Evolutionary conservation across 306 rosid genomes (phyloP).

Genomic region (Parietaria judaica): DNA sequence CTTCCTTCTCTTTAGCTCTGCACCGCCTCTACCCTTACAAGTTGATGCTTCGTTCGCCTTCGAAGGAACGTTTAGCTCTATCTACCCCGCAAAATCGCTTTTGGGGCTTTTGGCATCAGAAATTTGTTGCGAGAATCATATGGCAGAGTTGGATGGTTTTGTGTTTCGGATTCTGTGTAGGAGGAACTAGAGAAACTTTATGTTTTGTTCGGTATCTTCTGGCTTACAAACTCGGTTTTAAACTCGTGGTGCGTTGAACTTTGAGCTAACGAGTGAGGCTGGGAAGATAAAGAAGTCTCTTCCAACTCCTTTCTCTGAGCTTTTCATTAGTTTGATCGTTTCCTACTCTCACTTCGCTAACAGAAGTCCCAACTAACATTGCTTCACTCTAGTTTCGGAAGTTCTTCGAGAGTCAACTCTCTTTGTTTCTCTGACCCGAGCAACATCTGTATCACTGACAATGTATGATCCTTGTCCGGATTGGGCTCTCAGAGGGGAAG

Average conservation of each 20-base stretch:
- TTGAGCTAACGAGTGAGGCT: constrained; percentile 43
- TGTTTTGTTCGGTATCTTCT: constrained; percentile 31
- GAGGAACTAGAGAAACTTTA: constrained; percentile 44
- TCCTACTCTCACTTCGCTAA: constrained; percentile 35
- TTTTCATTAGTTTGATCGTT: constrained; percentile 42
- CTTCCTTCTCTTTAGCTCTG: constrained; percentile 68
- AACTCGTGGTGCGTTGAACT: constrained; percentile 25
- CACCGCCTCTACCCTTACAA: constrained; percentile 39
- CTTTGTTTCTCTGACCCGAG: constrained; percentile 30
- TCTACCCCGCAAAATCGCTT: constrained; percentile 35
- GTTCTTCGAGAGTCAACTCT: constrained; percentile 31
- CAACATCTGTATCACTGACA: constrained; percentile 26
- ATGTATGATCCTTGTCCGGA: constrained; percentile 42
- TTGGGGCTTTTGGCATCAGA: constrained; percentile 21
- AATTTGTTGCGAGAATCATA: constrained; percentile 36
- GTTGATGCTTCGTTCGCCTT: constrained; percentile 36
- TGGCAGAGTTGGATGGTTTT: constrained; percentile 47
- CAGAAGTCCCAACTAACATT: constrained; percentile 25
- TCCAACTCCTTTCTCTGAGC: constrained; percentile 24
- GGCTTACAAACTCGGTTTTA: constrained; percentile 25
- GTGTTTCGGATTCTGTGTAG: constrained; percentile 25
- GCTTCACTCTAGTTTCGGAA: constrained; percentile 28
- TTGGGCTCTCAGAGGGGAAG: constrained; percentile 32
- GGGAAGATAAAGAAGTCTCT: constrained; percentile 36
- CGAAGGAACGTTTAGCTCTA: constrained; percentile 30